These are phyloP conservation scores for Saccharomycopsis crataegensis DNA, from an alignment of 1,139 yeast genomes.

Conservation along the genomic window DNA sequence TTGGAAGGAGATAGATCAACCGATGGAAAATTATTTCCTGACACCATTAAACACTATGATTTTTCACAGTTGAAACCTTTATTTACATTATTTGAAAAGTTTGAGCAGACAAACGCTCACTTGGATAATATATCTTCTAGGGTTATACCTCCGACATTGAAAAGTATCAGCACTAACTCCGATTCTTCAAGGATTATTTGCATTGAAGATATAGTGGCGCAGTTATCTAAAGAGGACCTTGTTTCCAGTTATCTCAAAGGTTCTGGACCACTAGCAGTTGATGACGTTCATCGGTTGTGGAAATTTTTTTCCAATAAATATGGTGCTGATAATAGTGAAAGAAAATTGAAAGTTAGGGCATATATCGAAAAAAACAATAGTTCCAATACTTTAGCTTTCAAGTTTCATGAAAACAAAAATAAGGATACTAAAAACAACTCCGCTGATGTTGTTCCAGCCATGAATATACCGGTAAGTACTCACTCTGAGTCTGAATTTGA, in stretches of 20 bases:
- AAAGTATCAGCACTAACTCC: too few species aligned
- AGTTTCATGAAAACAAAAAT: too few species aligned
- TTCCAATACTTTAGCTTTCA: too few species aligned
- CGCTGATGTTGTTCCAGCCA: too few species aligned
- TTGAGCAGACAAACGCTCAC: not conserved
- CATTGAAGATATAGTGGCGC: not conserved
- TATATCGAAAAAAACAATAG: not conserved
- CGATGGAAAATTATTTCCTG: too few species aligned
- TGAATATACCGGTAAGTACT: too few species aligned
- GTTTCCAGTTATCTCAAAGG: not conserved
- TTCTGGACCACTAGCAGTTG: not conserved
- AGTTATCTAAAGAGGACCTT: not conserved
- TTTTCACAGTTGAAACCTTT: not conserved
- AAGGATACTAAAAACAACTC: too few species aligned
- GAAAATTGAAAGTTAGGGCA: not conserved
- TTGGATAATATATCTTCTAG: not conserved
- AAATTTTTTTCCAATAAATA: not conserved
- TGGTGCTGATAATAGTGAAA: not conserved
- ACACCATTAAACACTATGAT: too few species aligned
- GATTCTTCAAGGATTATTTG: too few species aligned
- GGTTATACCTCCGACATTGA: too few species aligned
- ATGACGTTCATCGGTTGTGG: slow-evolving; percentile 7
- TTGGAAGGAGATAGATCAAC: not conserved
- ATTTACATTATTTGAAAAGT: not conserved
- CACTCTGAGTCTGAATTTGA: too few species aligned